phyloP scores from a whole-genome alignment of 345 rosid genomes.

The Arabidopsis arenosa region DNA sequence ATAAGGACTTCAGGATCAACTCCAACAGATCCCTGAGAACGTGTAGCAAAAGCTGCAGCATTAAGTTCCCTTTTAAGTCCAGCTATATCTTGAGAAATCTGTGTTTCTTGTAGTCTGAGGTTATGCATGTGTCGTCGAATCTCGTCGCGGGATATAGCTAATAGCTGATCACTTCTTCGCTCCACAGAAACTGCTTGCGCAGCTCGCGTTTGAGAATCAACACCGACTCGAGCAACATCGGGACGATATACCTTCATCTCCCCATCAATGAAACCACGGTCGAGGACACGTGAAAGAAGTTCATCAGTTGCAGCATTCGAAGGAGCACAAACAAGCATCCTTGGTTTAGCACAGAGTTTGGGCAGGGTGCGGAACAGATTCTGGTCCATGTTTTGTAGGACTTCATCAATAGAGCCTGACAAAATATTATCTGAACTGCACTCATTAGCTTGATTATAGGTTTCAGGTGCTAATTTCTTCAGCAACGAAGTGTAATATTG shows the following conservation, averaged over 20 bases:
- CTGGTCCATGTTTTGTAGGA: slow-evolving; percentile 98
- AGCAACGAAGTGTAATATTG: slow-evolving; percentile 93
- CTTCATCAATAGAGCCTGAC: slow-evolving; percentile 91
- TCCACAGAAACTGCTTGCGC: slow-evolving; percentile 99
- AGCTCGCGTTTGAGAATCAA: slow-evolving; percentile 94
- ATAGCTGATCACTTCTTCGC: slow-evolving; percentile 90
- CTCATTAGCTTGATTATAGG: slow-evolving; percentile 82
- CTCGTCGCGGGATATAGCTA: slow-evolving; percentile 81
- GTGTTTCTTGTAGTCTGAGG: slow-evolving; percentile 73
- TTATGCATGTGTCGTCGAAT: slow-evolving; percentile 78
- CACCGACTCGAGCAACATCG: slow-evolving; percentile 98
- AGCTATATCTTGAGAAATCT: slow-evolving; percentile 77
- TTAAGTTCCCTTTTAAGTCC: slow-evolving; percentile 76
- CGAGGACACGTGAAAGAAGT: slow-evolving; percentile 94
- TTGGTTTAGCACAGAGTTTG: slow-evolving; percentile 91
- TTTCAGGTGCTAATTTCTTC: slow-evolving; percentile 92
- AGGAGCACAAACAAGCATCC: slow-evolving; percentile 99
- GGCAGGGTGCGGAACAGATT: slow-evolving; percentile 90
- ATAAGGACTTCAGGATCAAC: slow-evolving; percentile 91
- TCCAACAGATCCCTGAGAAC: slow-evolving; percentile 93
- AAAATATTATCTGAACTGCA: slow-evolving; percentile 65
- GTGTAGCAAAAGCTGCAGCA: slow-evolving; percentile 72
- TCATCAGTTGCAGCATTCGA: slow-evolving; percentile 99
- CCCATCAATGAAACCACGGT: slow-evolving; percentile 96
- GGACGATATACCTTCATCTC: slow-evolving; percentile 97